These are phyloP conservation scores for Mentha longifolia DNA, from an alignment of 257 asterid genomes.

Conservation along the genomic window DNA sequence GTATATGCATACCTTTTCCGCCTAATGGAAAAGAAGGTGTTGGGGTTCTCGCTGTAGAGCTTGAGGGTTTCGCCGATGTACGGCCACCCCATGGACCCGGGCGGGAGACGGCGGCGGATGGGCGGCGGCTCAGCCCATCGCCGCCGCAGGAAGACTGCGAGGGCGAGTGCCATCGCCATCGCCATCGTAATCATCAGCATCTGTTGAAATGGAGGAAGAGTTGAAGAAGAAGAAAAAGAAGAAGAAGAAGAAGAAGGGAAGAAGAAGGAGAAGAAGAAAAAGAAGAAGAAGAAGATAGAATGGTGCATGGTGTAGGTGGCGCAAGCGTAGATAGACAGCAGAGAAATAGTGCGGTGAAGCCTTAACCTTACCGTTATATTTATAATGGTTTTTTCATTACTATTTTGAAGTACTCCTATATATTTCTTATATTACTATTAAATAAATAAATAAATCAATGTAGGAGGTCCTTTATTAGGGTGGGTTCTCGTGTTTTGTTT, in stretches of 20 bases:
- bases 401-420: no score
- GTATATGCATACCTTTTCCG: conserved; percentile 42
- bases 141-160: conserved; percentile 17
- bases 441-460: no score
- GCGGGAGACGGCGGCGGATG: conserved; percentile 45
- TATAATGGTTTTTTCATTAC: conserved; percentile 23
- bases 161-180: background rate
- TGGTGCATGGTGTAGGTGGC: conserved; percentile 47
- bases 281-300: conserved; percentile 1
- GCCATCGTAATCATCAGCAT: background rate
- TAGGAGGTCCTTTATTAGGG: no score
- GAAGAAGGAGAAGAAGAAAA: background rate
- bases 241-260: background rate
- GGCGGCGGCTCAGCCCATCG: conserved; percentile 20
- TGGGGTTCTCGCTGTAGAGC: conserved; percentile 67
- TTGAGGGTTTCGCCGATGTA: conserved; percentile 71
- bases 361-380: conserved; percentile 29
- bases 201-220: background rate
- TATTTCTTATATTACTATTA: no score
- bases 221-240: background rate
- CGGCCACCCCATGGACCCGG: conserved; percentile 89
- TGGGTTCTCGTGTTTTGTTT: no score
- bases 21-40: conserved; percentile 57
- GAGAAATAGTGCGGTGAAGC: conserved; percentile 9
- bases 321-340: conserved; percentile 26